A percentile compares a stretch with the other conserved stretches of the same genome.
phyloP scores from a whole-genome alignment of 257 asterid genomes.

The Verbascum thapsus region DNA sequence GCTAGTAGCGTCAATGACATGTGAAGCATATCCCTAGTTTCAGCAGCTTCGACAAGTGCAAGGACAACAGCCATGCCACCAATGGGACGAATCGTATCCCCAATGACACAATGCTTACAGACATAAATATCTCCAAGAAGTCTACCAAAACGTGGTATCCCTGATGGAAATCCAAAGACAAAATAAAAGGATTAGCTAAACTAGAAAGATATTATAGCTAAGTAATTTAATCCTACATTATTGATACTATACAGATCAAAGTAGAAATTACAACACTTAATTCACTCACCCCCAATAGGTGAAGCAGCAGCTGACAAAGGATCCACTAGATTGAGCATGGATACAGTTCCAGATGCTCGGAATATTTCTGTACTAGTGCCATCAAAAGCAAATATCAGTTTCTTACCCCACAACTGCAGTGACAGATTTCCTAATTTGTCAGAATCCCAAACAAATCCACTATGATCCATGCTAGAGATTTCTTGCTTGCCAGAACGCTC shows the following conservation, averaged over 20 bases:
- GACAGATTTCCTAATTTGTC: conserved; percentile 85
- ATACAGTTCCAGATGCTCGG: conserved; percentile 82
- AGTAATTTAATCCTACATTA: neutral
- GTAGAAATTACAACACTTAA: conserved; percentile 8
- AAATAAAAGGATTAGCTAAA: conserved; percentile 26
- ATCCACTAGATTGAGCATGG: conserved; percentile 97
- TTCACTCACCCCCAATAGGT: conserved; percentile 91
- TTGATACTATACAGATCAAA: conserved; percentile 12
- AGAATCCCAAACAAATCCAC: conserved; percentile 97
- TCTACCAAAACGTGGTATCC: conserved; percentile 98
- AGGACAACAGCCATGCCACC: conserved; percentile 97
- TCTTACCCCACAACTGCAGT: conserved; percentile 86
- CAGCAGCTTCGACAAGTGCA: conserved; percentile 99
- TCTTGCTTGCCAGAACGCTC: conserved; percentile 76
- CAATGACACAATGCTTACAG: conserved; percentile 89
- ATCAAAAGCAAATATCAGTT: conserved; percentile 94
- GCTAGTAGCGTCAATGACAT: conserved; percentile 91
- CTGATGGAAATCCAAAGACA: conserved; percentile 46
- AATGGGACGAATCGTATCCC: conserved; percentile 87
- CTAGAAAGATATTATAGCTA: neutral
- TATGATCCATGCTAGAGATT: conserved; percentile 70
- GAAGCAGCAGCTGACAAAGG: conserved; percentile 99
- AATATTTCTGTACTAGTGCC: conserved; percentile 90
- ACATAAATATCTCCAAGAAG: conserved; percentile 86
- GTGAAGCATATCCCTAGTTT: conserved; percentile 97